Base-by-base conservation (phyloP, 2,329 filamentous ascomycete species). In the Cytospora piceicola region DNA sequence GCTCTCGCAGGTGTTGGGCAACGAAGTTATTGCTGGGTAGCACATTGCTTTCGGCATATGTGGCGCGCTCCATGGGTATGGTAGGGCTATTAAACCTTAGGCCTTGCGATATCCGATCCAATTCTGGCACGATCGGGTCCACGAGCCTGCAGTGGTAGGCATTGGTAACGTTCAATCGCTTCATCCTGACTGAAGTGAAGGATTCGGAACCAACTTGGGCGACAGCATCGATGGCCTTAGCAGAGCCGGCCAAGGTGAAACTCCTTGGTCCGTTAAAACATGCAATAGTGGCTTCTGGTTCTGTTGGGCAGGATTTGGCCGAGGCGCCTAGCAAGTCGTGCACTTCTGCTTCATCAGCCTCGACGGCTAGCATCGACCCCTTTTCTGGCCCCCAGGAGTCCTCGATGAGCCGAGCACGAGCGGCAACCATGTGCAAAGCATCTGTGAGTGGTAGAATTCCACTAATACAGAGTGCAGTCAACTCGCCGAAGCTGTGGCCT, bases 71-170 rank as follows among this genome's bases (percentile, higher is more conserved):
- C 53, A 24, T 34, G 29, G 20, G 30, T 34, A 34, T 22, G 11
- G 20, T 36, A 34, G 53, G 30, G 1, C 36, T 2, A 3, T n/a
- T 11, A n/a, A 56, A 22, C 20, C 2, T 15, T 22, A 15, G 3
- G 17, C 29, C 20, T 36, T 56, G 15, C 30, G 30, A 30, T 34
- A 36, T 12, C 11, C 53, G 15, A 7, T 36, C n/a, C 30, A 22
- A 22, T 15, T 24, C 54, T 29, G 57, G 14, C 14, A 76, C 61
- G 0, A 83, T 51, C 0, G 66, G 59, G 0, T 83, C 79, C 0
- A 80, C 77, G 0, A 84, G 71, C 0, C 63, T 59, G 0, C 77
- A 83, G 68, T 84, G 82, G 69, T 83, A 84, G 0, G 79, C 81
- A 64, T 84, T 77, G 0, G 80, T 80, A 1, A 82, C 79, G 17